phyloP scores from a whole-genome alignment of 768 basidiomycete genomes.

The Baorangia bicolor region DNA sequence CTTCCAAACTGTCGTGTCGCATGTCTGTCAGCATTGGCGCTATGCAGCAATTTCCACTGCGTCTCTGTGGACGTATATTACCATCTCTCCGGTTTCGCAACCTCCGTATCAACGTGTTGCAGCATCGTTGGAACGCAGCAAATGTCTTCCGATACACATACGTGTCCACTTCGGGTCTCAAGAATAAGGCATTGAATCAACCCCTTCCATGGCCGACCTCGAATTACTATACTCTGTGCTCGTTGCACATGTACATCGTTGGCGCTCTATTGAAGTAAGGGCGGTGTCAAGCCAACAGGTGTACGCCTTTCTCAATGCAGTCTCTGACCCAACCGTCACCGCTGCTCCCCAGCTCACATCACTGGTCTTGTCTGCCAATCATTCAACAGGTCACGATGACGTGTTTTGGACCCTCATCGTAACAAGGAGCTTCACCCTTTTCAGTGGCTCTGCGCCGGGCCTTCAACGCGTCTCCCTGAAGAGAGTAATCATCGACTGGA shows the following conservation, averaged over 20 bases:
- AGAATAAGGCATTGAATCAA: constrained; percentile 17
- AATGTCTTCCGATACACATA: constrained; percentile 51
- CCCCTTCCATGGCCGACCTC: constrained; percentile 18
- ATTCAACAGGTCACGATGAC: constrained; percentile 31
- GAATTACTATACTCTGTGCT: constrained; percentile 34
- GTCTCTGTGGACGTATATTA: constrained; percentile 50
- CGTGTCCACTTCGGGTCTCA: constrained; percentile 42
- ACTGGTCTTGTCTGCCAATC: constrained; percentile 54
- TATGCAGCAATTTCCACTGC: constrained; percentile 46
- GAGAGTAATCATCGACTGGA: constrained; percentile 70
- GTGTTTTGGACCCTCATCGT: constrained; percentile 23
- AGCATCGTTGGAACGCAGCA: constrained; percentile 51
- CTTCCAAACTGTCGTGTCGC: constrained; percentile 57
- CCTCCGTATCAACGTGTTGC: constrained; percentile 44
- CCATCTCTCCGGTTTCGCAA: constrained; percentile 20
- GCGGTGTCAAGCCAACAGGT: constrained; percentile 49
- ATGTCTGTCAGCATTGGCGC: constrained; percentile 60
- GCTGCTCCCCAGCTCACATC: constrained; percentile 52
- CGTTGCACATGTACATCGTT: constrained; percentile 49
- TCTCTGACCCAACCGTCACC: constrained; percentile 34
- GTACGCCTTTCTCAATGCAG: constrained; percentile 39
- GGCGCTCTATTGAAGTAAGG: constrained; percentile 48
- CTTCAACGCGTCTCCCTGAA: constrained; percentile 49
- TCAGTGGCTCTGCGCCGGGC: constrained; percentile 50
- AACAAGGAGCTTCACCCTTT: constrained; percentile 43